Percentiles rank a stretch among this genome's conserved stretches.
phyloP scores from a whole-genome alignment of 139 green algal genomes.

The Asterochloris erici region DNA sequence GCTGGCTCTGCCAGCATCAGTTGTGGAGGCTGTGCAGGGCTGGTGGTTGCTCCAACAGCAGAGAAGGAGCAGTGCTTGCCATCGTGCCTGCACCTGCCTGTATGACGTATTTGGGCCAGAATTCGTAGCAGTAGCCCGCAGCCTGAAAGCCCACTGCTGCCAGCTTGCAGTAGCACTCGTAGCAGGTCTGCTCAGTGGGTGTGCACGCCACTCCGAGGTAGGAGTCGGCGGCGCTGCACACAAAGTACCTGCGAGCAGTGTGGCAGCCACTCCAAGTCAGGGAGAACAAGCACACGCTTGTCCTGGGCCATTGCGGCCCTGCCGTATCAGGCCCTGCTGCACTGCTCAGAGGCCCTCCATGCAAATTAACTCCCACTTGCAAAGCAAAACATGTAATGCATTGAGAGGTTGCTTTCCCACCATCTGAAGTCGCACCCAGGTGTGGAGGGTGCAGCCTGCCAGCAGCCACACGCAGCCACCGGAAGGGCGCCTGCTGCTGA shows the following conservation, averaged over 20 bases:
- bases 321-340: no score
- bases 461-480: no score
- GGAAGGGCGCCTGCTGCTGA: no score
- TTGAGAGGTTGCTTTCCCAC: no score
- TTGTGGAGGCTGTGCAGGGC: background rate
- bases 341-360: no score
- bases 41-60: background rate
- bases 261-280: no score
- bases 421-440: no score
- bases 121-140: background rate
- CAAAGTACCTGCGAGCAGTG: background rate
- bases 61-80: background rate
- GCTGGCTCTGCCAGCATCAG: background rate
- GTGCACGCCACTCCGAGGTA: background rate
- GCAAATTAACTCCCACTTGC: no score
- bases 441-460: no score
- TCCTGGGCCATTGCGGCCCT: no score
- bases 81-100: background rate
- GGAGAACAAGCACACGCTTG: no score
- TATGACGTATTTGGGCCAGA: constrained; percentile 13
- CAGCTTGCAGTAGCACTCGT: constrained; percentile 9
- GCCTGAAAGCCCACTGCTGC: background rate
- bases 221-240: background rate
- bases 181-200: constrained; percentile 8
- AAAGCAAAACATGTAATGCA: no score